Conservation (phyloP, 1,284 basidiomycete species). For the Athelia sp. region DNA sequence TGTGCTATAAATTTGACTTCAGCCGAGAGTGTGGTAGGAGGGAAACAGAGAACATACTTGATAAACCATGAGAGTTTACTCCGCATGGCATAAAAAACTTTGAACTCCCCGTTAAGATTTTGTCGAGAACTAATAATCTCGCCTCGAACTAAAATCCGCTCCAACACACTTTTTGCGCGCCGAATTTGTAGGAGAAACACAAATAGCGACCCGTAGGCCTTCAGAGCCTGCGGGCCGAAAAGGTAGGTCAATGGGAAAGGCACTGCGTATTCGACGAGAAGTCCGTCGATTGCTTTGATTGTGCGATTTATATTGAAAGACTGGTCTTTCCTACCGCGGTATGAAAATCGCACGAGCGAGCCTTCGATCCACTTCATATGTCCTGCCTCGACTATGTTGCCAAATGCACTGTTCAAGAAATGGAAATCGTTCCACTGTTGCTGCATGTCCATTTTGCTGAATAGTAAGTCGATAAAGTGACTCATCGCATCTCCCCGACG, state of each 20-base stretch:
- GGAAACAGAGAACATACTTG: constrained; percentile 50
- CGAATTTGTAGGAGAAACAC: constrained; percentile 74
- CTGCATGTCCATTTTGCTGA: constrained; percentile 70
- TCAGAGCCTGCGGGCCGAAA: constrained; percentile 56
- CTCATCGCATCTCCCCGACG: constrained; percentile 66
- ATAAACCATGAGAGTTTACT: constrained; percentile 79
- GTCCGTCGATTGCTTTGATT: constrained; percentile 59
- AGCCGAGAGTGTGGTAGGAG: neutral
- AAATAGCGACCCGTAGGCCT: constrained; percentile 68
- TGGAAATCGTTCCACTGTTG: constrained; percentile 82
- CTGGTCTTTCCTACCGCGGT: constrained; percentile 42
- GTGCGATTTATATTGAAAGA: constrained; percentile 42
- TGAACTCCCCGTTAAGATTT: constrained; percentile 40
- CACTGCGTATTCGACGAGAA: constrained; percentile 70
- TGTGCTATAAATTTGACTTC: constrained; percentile 40
- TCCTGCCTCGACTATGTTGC: constrained; percentile 55
- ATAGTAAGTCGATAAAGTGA: constrained; percentile 67
- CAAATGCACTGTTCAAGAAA: constrained; percentile 74
- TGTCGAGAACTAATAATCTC: constrained; percentile 26
- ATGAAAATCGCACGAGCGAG: constrained; percentile 70
- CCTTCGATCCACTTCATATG: constrained; percentile 59
- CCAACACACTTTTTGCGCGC: constrained; percentile 66
- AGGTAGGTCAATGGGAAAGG: constrained; percentile 82
- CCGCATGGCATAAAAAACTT: constrained; percentile 68
- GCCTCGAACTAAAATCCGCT: constrained; percentile 59